These are phyloP conservation scores for Picea engelmannii DNA, from an alignment of 83 land plant species.

Conservation along the genomic window DNA sequence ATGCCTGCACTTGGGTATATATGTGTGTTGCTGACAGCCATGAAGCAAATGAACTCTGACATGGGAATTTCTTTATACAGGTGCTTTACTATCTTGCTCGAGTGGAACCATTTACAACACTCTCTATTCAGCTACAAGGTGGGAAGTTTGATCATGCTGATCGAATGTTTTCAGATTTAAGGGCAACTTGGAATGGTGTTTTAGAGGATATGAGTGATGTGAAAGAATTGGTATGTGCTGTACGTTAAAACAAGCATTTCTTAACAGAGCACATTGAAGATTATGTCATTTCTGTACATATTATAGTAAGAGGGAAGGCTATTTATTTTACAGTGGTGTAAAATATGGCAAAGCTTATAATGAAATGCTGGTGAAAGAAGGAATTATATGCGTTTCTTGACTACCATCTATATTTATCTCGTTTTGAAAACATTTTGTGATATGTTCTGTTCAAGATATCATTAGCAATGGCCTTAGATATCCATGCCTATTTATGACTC, in stretches of 20 bases:
- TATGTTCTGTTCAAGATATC: not conserved
- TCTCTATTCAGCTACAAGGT: conserved; percentile 91
- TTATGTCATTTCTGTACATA: too few species aligned
- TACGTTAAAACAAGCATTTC: not conserved
- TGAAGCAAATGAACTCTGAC: not conserved
- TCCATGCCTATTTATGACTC: conserved; percentile 9
- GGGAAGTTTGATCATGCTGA: conserved; percentile 98
- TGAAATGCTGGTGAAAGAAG: too few species aligned
- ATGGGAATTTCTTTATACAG: conserved; percentile 42
- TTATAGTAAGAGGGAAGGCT: too few species aligned
- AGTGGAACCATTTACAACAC: conserved; percentile 92
- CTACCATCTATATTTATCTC: too few species aligned
- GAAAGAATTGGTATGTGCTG: conserved; percentile 81
- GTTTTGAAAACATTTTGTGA: not conserved
- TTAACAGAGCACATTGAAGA: not conserved
- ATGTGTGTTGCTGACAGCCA: not conserved
- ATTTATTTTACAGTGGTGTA: too few species aligned
- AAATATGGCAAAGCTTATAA: too few species aligned
- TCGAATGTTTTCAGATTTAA: conserved; percentile 89
- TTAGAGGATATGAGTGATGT: conserved; percentile 99
- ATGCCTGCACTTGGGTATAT: too few species aligned
- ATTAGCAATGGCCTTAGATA: not conserved
- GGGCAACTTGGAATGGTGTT: conserved; percentile 94
- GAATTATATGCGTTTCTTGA: too few species aligned
- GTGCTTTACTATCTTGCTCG: conserved; percentile 88